Evolutionary conservation across 371 early-diverging fungal genomes (phyloP).

Genomic region (Nematocida sp.): DNA sequence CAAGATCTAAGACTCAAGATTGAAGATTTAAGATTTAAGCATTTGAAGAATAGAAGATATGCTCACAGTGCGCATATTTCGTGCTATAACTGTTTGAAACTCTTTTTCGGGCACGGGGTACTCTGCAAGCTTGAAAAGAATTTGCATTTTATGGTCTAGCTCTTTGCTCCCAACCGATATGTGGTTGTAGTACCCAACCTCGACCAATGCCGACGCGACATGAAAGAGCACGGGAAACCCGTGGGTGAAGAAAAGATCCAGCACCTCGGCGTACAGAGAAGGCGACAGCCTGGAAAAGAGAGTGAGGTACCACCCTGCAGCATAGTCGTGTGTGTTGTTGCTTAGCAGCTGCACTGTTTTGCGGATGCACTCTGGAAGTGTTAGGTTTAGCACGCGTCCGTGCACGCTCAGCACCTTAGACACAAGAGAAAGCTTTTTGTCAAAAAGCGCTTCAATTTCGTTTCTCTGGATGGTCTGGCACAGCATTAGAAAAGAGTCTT

Average conservation of each 20-base stretch:
- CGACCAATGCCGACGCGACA: constrained; percentile 58
- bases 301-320: constrained; percentile 64
- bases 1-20: too few species aligned
- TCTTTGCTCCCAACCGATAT: constrained; percentile 1
- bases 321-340: constrained; percentile 53
- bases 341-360: constrained; percentile 43
- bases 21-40: too few species aligned
- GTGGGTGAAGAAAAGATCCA: constrained; percentile 62
- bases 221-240: constrained; percentile 61
- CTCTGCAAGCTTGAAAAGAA: constrained; percentile 50
- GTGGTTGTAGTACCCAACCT: constrained; percentile 37
- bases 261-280: constrained; percentile 53
- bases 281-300: constrained; percentile 64
- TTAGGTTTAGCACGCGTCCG: constrained; percentile 48
- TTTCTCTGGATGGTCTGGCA: constrained; percentile 55
- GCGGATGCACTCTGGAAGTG: constrained; percentile 56
- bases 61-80: constrained; percentile 45
- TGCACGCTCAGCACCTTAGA: constrained; percentile 59
- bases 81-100: constrained; percentile 1
- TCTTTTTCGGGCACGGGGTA: constrained; percentile 25
- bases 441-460: constrained; percentile 61
- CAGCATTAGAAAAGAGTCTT: constrained; percentile 61
- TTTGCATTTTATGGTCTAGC: constrained; percentile 44
- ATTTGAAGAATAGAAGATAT: constrained; percentile 17
- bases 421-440: constrained; percentile 57